These are phyloP conservation scores for Pyrenochaeta sp. DNA, from an alignment of 2,329 filamentous ascomycete genomes.

Conservation along the genomic window DNA sequence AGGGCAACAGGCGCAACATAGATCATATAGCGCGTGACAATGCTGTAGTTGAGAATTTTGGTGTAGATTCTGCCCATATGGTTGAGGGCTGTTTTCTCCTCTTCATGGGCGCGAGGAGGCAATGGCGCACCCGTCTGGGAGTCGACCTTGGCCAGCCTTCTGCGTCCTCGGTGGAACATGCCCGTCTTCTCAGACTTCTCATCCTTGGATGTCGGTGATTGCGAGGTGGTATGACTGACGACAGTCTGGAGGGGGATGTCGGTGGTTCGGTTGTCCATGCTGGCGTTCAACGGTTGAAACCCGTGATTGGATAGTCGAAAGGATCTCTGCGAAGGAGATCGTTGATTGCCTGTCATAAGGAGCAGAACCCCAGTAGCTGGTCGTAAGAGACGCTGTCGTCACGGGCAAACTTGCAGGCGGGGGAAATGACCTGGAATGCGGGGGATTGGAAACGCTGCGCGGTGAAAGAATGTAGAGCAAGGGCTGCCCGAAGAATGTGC, in stretches of 20 bases:
- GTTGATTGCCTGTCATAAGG: constrained; percentile 29
- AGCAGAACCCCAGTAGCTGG: constrained; percentile 8
- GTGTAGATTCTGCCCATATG: constrained; percentile 68
- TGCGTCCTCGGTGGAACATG: constrained; percentile 48
- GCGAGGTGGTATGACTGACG: constrained; percentile 56
- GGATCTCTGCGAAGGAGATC: constrained; percentile 43
- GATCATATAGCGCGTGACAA: constrained; percentile 70
- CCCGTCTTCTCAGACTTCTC: constrained; percentile 50
- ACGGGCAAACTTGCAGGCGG: constrained; percentile 16
- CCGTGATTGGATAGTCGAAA: constrained; percentile 46
- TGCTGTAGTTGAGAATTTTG: constrained; percentile 68
- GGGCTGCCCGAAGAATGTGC: constrained; percentile 37
- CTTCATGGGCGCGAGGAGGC: constrained; percentile 49
- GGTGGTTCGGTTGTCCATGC: constrained; percentile 60
- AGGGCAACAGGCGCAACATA: constrained; percentile 67
- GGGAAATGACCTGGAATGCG: constrained; percentile 11
- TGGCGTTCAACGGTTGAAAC: constrained; percentile 47
- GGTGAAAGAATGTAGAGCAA: constrained; percentile 22
- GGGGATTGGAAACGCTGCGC: constrained; percentile 1
- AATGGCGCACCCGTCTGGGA: constrained; percentile 39
- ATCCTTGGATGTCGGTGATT: constrained; percentile 34
- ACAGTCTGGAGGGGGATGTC: constrained; percentile 69
- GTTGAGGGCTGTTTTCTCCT: constrained; percentile 64
- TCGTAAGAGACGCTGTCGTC: constrained; percentile 23
- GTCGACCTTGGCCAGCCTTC: constrained; percentile 39